Percentiles rank a stretch among this genome's conserved stretches.
phyloP scores from a whole-genome alignment of 192 early-diverging fungal genomes.

The Entomortierella beljakovae region DNA sequence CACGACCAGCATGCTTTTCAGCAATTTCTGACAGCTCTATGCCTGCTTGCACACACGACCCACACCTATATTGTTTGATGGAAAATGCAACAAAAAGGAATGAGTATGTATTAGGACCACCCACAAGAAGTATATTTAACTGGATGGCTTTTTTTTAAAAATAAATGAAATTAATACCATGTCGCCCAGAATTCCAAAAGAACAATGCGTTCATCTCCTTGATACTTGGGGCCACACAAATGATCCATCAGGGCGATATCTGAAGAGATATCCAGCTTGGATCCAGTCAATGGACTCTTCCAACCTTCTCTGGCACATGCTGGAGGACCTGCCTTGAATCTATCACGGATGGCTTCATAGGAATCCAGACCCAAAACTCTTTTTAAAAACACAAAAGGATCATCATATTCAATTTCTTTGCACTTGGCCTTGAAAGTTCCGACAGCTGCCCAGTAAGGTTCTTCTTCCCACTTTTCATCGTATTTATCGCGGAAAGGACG shows the following conservation, averaged over 20 bases:
- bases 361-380: neutral
- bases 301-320: slow-evolving; percentile 27
- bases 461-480: slow-evolving; percentile 45
- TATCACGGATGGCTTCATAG: slow-evolving; percentile 24
- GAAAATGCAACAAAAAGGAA: no score
- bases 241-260: slow-evolving; percentile 10
- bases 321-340: slow-evolving; percentile 21
- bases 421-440: slow-evolving; percentile 27
- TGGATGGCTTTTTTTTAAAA: neutral
- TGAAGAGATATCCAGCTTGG: slow-evolving; percentile 3
- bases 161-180: slow-evolving; percentile 4
- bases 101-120: no score
- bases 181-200: slow-evolving; percentile 51
- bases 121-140: no score
- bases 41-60: slow-evolving; percentile 21
- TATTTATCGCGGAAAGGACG: slow-evolving; percentile 26
- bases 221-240: slow-evolving; percentile 12
- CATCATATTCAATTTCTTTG: slow-evolving; percentile 27
- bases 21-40: slow-evolving; percentile 27
- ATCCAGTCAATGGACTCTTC: slow-evolving; percentile 14
- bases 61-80: slow-evolving; percentile 20
- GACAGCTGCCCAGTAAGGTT: slow-evolving; percentile 34
- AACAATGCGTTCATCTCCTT: slow-evolving; percentile 29
- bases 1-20: slow-evolving; percentile 32
- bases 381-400: slow-evolving; percentile 24